Percentiles rank a stretch among this genome's conserved stretches.
Evolutionary conservation across 495 filamentous ascomycete species (phyloP).

Genomic region (Halenospora varia): DNA sequence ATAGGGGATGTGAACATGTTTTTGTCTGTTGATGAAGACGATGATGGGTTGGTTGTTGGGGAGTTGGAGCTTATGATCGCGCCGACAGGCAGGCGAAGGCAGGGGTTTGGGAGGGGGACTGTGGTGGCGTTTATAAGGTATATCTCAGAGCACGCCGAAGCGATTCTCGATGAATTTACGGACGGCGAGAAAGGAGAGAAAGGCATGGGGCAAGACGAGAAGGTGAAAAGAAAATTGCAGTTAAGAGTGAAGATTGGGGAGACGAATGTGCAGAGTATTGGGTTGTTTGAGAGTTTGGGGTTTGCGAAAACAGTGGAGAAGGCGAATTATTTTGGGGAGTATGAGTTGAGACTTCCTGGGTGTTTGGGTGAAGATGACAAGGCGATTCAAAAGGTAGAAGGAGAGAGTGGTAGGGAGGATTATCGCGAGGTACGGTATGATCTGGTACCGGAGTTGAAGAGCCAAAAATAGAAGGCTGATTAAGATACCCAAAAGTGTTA

Average conservation of each 20-base stretch:
- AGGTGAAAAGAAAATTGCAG: slow-evolving; percentile 3
- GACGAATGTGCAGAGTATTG: slow-evolving; percentile 50
- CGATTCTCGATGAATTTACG: slow-evolving; percentile 62
- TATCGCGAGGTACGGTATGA: neutral
- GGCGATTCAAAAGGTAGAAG: no score
- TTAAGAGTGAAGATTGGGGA: slow-evolving; percentile 59
- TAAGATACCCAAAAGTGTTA: no score
- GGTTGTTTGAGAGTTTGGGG: slow-evolving; percentile 54
- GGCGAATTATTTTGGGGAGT: slow-evolving; percentile 65
- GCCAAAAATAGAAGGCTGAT: no score
- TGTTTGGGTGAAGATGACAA: neutral
- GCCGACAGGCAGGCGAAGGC: slow-evolving; percentile 46
- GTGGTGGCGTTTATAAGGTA: slow-evolving; percentile 67
- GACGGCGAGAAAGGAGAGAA: no score
- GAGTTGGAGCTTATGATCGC: slow-evolving; percentile 93
- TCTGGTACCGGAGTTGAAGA: no score
- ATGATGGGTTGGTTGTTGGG: slow-evolving; percentile 48
- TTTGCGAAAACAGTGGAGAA: slow-evolving; percentile 46
- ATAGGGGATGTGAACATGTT: slow-evolving; percentile 88
- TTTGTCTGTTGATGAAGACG: slow-evolving; percentile 41
- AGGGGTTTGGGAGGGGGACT: slow-evolving; percentile 61
- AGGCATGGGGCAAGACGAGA: neutral
- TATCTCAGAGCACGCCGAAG: slow-evolving; percentile 41
- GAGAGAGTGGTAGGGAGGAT: neutral
- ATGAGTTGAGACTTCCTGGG: slow-evolving; percentile 10